Evolutionary conservation across 257 asterid species (phyloP).

Genomic region (Ajuga chamaepitys): DNA sequence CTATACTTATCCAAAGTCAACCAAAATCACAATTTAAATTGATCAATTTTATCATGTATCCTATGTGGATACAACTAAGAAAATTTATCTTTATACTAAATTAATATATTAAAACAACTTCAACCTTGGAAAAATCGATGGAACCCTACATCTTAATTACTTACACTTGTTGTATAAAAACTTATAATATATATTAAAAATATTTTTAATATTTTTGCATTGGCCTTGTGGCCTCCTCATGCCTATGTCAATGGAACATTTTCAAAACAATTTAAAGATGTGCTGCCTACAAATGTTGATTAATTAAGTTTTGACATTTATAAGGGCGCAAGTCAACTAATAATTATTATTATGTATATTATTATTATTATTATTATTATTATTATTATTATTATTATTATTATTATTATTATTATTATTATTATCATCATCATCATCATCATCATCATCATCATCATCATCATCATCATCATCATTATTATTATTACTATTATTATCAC

Average conservation of each 20-base stretch:
- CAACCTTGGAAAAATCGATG: background rate
- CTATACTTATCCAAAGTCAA: slow-evolving; percentile 13
- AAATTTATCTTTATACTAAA: background rate
- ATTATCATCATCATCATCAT: no score
- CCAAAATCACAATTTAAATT: background rate
- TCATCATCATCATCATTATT: background rate
- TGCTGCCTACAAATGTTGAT: background rate
- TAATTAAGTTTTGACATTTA: background rate
- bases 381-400: background rate
- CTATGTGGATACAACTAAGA: slow-evolving; percentile 18
- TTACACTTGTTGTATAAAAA: background rate
- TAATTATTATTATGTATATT: background rate
- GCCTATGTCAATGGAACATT: background rate
- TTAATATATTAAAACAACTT: background rate
- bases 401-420: no score
- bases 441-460: no score
- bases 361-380: no score
- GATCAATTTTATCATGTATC: background rate
- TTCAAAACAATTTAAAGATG: background rate
- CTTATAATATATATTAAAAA: background rate
- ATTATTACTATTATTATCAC: no score
- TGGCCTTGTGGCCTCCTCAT: slow-evolving; percentile 21
- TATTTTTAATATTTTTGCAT: background rate
- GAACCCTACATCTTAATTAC: background rate
- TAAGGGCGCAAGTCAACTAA: background rate